Conservation (phyloP, 2,329 filamentous ascomycete species). For the Ophiobolus disseminans region DNA sequence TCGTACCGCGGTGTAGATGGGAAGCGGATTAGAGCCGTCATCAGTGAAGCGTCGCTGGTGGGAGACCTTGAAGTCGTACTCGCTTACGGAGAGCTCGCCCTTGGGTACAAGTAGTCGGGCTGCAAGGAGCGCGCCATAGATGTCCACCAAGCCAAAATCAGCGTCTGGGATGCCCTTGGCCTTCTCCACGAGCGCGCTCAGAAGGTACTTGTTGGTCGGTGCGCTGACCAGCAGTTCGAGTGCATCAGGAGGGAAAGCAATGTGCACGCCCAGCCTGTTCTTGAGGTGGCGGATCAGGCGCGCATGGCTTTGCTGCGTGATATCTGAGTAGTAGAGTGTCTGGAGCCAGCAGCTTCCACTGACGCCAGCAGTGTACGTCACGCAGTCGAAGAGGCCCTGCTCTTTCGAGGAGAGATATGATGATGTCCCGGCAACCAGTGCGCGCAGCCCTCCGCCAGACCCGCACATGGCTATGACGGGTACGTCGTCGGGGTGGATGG, state of each 20-base stretch:
- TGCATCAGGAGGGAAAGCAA: slow-evolving; percentile 88
- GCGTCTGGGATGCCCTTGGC: slow-evolving; percentile 80
- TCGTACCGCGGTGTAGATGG: slow-evolving; percentile 93
- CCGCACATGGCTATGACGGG: slow-evolving; percentile 93
- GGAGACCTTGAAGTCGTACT: slow-evolving; percentile 86
- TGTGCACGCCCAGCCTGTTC: slow-evolving; percentile 81
- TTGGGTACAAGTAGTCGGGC: slow-evolving; percentile 85
- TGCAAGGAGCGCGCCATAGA: slow-evolving; percentile 87
- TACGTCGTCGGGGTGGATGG: slow-evolving; percentile 91
- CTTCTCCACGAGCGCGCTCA: slow-evolving; percentile 90
- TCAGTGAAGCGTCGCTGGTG: slow-evolving; percentile 80
- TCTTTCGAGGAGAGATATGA: slow-evolving; percentile 85
- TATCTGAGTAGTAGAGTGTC: slow-evolving; percentile 81
- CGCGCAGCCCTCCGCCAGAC: slow-evolving; percentile 88
- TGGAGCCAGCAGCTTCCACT: slow-evolving; percentile 98
- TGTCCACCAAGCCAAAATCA: slow-evolving; percentile 88
- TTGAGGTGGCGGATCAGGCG: slow-evolving; percentile 85
- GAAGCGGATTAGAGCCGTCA: slow-evolving; percentile 81
- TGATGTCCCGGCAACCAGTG: slow-evolving; percentile 87
- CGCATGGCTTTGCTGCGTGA: slow-evolving; percentile 71
- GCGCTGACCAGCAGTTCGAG: slow-evolving; percentile 82
- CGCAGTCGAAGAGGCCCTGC: slow-evolving; percentile 89
- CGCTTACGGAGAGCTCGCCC: slow-evolving; percentile 78
- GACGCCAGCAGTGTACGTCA: slow-evolving; percentile 93
- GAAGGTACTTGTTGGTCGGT: slow-evolving; percentile 89